Base-by-base conservation (phyloP, 257 asterid species). In the Scutellaria minor region DNA sequence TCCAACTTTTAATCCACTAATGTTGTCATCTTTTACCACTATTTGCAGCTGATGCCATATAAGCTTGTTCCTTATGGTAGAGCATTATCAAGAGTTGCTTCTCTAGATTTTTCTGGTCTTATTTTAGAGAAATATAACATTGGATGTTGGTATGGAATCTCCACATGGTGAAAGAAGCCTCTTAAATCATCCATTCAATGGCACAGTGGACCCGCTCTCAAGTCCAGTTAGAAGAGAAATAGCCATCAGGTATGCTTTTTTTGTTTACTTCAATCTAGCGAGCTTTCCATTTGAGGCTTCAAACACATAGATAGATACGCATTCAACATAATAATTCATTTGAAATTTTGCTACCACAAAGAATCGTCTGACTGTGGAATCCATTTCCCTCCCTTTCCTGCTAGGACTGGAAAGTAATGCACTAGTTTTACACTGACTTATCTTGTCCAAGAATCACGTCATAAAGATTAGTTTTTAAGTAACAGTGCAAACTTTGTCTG, bases 151-250 rank as follows among this genome's bases (percentile, higher is more conserved):
- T 51, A 73, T 66, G 77, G 70, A 42, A 27, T 74, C 85, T 39
- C 82, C 76, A 31, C 72, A 63, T 39, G 75, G 80, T 55, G 86
- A 81, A 57, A 79, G 80, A 74, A 83, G 67, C 79, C 56, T 81
- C 31, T 47, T 61, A 41, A 65, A 41, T 71, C 76, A 77, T 66
- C 88, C 78, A 61, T 67, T 75, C 42, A 85, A 75, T 39, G 70
- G 70, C 74, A 72, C 50, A 12, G 42, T 71, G 52, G 89, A 86
- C 68, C 89, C 78, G 77, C 76, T 78, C 69, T 71, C 80, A 11
- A 77, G 82, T 77, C 84, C 88, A 60, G 75, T 80, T 61, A 73
- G 85, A 78, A 78, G 88, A 83, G 91, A 84, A 57, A 56, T 77
- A 75, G 73, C 74, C 56, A 79, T 70, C 85, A 90, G 90, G 96